Base-by-base conservation (phyloP, 2,329 filamentous ascomycete species). In the Pleoardoris graminearum region DNA sequence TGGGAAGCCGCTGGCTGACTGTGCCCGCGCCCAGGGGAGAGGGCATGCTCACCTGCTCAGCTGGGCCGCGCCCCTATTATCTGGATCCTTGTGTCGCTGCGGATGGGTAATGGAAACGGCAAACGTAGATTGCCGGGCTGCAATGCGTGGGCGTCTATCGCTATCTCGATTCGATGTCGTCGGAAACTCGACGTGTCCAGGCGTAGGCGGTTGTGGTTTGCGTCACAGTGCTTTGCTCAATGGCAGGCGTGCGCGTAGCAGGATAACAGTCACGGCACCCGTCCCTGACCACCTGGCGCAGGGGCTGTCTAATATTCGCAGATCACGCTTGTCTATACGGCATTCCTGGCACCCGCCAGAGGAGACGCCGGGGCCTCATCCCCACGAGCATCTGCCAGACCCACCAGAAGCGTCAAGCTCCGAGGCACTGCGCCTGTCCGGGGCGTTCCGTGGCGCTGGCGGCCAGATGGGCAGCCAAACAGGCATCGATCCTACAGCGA, bases 371-470 rank as follows among this genome's bases (percentile, higher is more conserved):
- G n/a, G n/a, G n/a, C n/a, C n/a, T 61, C 63, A 63, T 56, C 51
- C 44, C 44, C 44, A 58, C 64, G 48, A 54, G 59, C 62, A 47
- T 44, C 47, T 65, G 59, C 58, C 65, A 60, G 60, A 53, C 42
- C 29, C 42, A 61, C 62, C 63, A 55, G 61, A 57, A 59, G 60
- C 60, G 58, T 57, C 57, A 55, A 54, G 61, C 65, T 61, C 65
- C 57, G 61, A 68, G 61, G 64, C 64, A 58, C 54, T 65, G 65
- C 67, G 61, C 61, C 60, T 57, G 59, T 57, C 63, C 55, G 59
- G 63, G 66, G 63, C 64, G 64, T 67, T 58, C 61, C 36, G 65
- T 69, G 69, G 68, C 66, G 68, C 64, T 60, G 57, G 59, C 60
- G 53, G 59, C 53, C 57, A 55, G 62, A 65, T 56, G 61, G 63